Evolutionary conservation across 1,139 yeast genomes (phyloP).

Genomic region (Schizosaccharomyces versatilis): DNA sequence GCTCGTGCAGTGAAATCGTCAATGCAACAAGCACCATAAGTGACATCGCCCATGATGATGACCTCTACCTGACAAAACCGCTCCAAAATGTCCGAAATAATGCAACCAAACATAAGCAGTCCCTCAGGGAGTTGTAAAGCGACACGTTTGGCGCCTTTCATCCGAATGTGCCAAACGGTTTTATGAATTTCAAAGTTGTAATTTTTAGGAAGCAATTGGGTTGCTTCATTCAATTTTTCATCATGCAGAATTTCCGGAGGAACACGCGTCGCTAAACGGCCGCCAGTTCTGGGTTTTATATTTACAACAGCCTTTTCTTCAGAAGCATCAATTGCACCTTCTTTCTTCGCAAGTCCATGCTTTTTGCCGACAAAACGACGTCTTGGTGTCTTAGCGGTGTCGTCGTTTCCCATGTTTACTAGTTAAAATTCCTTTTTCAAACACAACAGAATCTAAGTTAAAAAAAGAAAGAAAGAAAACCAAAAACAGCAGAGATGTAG

Average conservation of each 20-base stretch:
- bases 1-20: constrained; percentile 91
- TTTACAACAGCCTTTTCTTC: not conserved
- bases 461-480: too few relatives aligned
- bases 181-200: constrained; percentile 91
- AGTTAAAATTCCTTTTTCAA: too few relatives aligned
- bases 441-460: too few relatives aligned
- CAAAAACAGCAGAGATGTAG: too few relatives aligned
- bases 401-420: too few relatives aligned
- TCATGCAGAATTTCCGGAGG: constrained; percentile 70
- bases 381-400: not conserved
- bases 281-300: not conserved
- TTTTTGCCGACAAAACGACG: not conserved
- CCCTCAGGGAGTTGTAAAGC: constrained; percentile 98
- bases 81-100: constrained; percentile 72
- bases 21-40: constrained; percentile 96
- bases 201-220: constrained; percentile 60
- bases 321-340: not conserved
- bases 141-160: constrained; percentile 49
- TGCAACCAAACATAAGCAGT: constrained; percentile 58
- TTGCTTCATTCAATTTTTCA: constrained; percentile 58
- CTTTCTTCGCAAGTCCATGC: too few relatives aligned
- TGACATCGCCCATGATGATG: constrained; percentile 93
- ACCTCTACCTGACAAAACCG: constrained; percentile 72
- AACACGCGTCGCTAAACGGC: constrained; percentile 62
- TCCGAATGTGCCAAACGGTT: constrained; percentile 77